Evolutionary conservation across 164 flowering plant species (phyloP).

Genomic region (Nymphaea thermarum): DNA sequence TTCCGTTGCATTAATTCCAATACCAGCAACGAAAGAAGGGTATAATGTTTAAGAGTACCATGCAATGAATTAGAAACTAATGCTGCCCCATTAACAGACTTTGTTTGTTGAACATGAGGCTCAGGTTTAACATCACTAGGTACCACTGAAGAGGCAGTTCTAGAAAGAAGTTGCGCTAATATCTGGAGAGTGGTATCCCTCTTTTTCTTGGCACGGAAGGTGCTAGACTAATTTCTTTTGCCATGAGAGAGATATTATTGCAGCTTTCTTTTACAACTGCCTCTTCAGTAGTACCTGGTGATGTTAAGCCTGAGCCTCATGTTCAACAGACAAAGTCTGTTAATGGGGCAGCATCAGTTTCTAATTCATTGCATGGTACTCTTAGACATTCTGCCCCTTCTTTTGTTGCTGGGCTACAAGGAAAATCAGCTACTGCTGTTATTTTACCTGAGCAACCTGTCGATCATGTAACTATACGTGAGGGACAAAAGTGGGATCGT

Average conservation of each 20-base stretch:
- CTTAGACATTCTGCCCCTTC: slow-evolving; percentile 14
- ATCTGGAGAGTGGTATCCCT: slow-evolving; percentile 29
- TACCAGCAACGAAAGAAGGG: slow-evolving; percentile 8
- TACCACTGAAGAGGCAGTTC: neutral
- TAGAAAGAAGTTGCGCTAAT: neutral
- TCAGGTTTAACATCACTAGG: slow-evolving; percentile 11
- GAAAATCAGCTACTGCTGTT: slow-evolving; percentile 7
- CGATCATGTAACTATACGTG: slow-evolving; percentile 12
- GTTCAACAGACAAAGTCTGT: slow-evolving; percentile 21
- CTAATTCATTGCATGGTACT: slow-evolving; percentile 14
- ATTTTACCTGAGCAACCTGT: slow-evolving; percentile 20
- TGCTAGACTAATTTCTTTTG: neutral
- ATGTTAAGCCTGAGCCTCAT: slow-evolving; percentile 10
- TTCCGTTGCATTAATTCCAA: too few relatives aligned
- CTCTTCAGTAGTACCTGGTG: slow-evolving; percentile 5
- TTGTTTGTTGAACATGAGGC: slow-evolving; percentile 17
- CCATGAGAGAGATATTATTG: neutral
- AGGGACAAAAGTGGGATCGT: slow-evolving; percentile 21
- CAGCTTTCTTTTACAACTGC: neutral
- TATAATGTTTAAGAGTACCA: slow-evolving; percentile 13
- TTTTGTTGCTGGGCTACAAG: slow-evolving; percentile 9
- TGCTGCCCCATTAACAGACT: slow-evolving; percentile 15
- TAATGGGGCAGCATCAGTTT: slow-evolving; percentile 7
- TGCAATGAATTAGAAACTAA: slow-evolving; percentile 11
- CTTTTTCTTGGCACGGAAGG: slow-evolving; percentile 26